Base-by-base conservation (phyloP, 2,329 filamentous ascomycete species). In the Pseudogymnoascus verrucosus region DNA sequence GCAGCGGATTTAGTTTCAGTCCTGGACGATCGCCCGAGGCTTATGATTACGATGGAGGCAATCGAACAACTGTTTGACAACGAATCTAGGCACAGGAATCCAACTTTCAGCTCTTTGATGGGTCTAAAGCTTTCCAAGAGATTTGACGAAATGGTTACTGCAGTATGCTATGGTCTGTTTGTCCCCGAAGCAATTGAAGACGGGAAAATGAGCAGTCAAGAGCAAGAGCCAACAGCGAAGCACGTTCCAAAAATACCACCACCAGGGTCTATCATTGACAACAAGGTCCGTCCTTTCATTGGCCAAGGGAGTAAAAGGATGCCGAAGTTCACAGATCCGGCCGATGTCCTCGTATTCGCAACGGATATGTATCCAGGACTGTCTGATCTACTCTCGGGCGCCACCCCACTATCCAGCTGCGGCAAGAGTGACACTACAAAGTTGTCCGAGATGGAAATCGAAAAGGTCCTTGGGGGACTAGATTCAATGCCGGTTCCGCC, bases 401-500 rank as follows among this genome's bases (percentile, higher is more conserved):
- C n/a, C 6, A 12, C 34, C 28, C 51, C n/a, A 16, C 28, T 3
- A 21, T 7, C 47, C 47, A 54, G 14, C 44, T n/a, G 44, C n/a
- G 26, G 47, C 10, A 34, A 36, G 5, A 16, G 4, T 57, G 28
- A 19, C 8, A 5, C 10, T 8, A 11, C 51, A 36, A 57, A 57
- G 10, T 19, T 57, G n/a, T 57, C 51, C 5, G 51, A 21, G 51
- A 7, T 7, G 11, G 11, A 36, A 57, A 36, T 57, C 51, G n/a
- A 57, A 57, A 57, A 34, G 4, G 28, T 57, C 28, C 51, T 57
- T 57, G 51, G 51, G 14, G 51, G 28, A 16, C 51, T 57, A 21
- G 51, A 57, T 34, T n/a, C 51, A 34, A 57, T 57, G 28, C 51
- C 51, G 7, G 51, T 57, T 57, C 51, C 51, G 5, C 51, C 51